Evolutionary conservation across 2,329 filamentous ascomycete species (phyloP).

Genomic region (Aspergillus pseudoterreus): DNA sequence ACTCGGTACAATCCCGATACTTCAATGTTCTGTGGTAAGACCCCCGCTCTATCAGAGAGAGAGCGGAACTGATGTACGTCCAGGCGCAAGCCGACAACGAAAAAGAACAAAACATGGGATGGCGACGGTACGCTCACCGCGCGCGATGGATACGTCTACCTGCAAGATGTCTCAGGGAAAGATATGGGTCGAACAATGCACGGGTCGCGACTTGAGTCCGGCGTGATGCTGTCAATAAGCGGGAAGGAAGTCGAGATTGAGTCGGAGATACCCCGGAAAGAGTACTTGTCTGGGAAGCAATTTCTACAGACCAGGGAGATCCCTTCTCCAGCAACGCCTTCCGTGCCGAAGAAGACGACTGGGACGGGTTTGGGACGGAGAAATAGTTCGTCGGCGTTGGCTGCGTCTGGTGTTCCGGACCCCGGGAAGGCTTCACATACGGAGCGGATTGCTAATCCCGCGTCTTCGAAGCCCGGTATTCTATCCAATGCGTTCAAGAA

Average conservation of each 20-base stretch:
- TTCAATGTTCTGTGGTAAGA: constrained; percentile 48
- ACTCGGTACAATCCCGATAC: constrained; percentile 31
- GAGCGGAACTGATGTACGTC: background rate
- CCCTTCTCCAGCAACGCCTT: constrained; percentile 1
- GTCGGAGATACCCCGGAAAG: constrained; percentile 56
- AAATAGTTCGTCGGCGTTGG: constrained; percentile 6
- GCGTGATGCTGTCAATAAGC: constrained; percentile 58
- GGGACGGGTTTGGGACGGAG: constrained; percentile 12
- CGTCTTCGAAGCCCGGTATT: constrained; percentile 39
- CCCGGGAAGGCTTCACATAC: constrained; percentile 9
- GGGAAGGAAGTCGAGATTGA: constrained; percentile 69
- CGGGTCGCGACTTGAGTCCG: constrained; percentile 55
- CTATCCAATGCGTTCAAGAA: constrained; percentile 56
- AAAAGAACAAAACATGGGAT: constrained; percentile 76
- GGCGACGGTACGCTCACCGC: constrained; percentile 65
- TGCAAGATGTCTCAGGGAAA: constrained; percentile 61
- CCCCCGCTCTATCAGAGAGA: background rate
- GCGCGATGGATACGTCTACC: constrained; percentile 53
- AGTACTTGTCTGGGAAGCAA: constrained; percentile 46
- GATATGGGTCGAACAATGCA: constrained; percentile 59
- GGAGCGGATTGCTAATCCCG: constrained; percentile 24
- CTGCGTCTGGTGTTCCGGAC: constrained; percentile 3
- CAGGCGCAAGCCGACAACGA: constrained; percentile 65
- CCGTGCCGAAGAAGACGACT: constrained; percentile 16
- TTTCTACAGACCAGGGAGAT: constrained; percentile 23